Evolutionary conservation across 23 red algal species (phyloP).

Genomic region (Gracilaria gracilis): DNA sequence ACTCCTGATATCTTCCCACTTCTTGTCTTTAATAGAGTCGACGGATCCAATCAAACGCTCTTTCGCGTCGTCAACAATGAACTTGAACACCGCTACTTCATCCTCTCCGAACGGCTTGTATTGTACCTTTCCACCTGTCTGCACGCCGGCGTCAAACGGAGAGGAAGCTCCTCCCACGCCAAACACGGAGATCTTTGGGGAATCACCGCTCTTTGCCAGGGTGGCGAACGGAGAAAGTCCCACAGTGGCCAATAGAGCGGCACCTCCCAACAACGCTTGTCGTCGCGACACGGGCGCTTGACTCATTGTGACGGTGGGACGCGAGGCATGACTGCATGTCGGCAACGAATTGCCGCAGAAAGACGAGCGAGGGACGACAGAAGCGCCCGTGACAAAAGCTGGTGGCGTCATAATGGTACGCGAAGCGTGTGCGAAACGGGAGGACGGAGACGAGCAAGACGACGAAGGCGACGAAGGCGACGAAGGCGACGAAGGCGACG

Average conservation of each 20-base stretch:
- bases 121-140: slow-evolving; percentile 59
- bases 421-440: too few species aligned
- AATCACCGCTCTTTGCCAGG: slow-evolving; percentile 73
- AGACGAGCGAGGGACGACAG: slow-evolving; percentile 8
- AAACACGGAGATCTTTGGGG: slow-evolving; percentile 91
- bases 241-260: slow-evolving; percentile 12
- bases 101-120: slow-evolving; percentile 80
- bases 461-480: too few species aligned
- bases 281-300: slow-evolving; percentile 46
- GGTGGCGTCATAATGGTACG: not conserved
- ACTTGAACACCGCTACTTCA: slow-evolving; percentile 61
- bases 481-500: too few species aligned
- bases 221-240: slow-evolving; percentile 53
- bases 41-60: slow-evolving; percentile 43
- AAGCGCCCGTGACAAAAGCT: slow-evolving; percentile 30
- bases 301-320: not conserved
- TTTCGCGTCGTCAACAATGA: slow-evolving; percentile 66
- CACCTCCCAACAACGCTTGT: slow-evolving; percentile 43
- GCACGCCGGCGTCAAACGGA: slow-evolving; percentile 84
- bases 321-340: not conserved
- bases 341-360: slow-evolving; percentile 31
- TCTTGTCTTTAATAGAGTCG: slow-evolving; percentile 79
- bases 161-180: slow-evolving; percentile 78
- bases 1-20: slow-evolving; percentile 95
- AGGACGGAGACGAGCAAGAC: too few species aligned